These are phyloP conservation scores for Candida maesae DNA, from an alignment of 805 yeast genomes.

Conservation along the genomic window DNA sequence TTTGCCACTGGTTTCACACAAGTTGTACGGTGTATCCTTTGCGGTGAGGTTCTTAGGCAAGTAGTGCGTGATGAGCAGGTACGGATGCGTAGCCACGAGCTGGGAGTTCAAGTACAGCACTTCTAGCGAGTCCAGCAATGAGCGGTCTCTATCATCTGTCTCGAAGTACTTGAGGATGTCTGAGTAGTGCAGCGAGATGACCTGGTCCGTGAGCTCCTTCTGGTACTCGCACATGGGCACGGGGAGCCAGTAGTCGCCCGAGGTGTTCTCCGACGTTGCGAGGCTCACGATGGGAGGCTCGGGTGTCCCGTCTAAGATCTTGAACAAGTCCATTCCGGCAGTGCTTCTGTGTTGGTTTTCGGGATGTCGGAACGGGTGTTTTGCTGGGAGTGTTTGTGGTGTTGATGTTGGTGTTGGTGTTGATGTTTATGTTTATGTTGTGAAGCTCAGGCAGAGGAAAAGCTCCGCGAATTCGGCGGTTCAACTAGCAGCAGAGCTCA, in stretches of 20 bases:
- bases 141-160: slow-evolving; percentile 44
- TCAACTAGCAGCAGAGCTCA: too few relatives aligned
- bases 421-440: too few relatives aligned
- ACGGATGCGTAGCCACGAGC: slow-evolving; percentile 86
- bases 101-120: slow-evolving; percentile 74
- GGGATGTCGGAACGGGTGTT: too few relatives aligned
- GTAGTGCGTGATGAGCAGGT: slow-evolving; percentile 74
- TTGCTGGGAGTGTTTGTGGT: too few relatives aligned
- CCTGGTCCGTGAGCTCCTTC: slow-evolving; percentile 84
- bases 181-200: slow-evolving; percentile 84
- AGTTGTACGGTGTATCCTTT: slow-evolving; percentile 64
- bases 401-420: too few relatives aligned
- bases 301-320: slow-evolving; percentile 78
- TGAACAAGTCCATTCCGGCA: slow-evolving; percentile 75
- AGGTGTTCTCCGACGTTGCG: slow-evolving; percentile 26
- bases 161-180: slow-evolving; percentile 88
- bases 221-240: slow-evolving; percentile 86
- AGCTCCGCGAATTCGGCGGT: too few relatives aligned
- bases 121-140: slow-evolving; percentile 70
- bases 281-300: slow-evolving; percentile 65
- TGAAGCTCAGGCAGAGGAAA: too few relatives aligned
- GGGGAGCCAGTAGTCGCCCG: slow-evolving; percentile 70
- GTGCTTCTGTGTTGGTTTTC: too few relatives aligned
- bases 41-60: slow-evolving; percentile 75
- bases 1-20: slow-evolving; percentile 81